Conservation (phyloP, 2,329 filamentous ascomycete genomes). For the Penicillium aurantiogriseum region DNA sequence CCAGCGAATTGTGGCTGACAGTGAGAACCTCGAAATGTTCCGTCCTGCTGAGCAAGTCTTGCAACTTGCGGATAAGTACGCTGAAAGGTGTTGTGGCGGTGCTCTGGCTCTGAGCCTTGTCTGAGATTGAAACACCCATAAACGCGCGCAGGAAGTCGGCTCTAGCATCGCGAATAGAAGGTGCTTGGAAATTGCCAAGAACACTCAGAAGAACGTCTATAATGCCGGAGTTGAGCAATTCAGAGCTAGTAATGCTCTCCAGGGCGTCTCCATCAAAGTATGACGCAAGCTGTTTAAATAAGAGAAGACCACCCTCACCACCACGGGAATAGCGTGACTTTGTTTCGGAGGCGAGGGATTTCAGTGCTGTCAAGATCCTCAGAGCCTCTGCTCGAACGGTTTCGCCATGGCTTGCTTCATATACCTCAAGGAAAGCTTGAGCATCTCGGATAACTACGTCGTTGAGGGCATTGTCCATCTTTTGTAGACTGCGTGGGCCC, state of each 20-base stretch:
- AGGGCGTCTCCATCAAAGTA: slow-evolving; percentile 88
- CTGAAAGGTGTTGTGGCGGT: slow-evolving; percentile 80
- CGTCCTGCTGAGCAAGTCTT: slow-evolving; percentile 91
- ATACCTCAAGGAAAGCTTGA: slow-evolving; percentile 76
- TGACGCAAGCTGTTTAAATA: slow-evolving; percentile 73
- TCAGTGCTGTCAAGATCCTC: slow-evolving; percentile 71
- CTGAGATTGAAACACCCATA: slow-evolving; percentile 68
- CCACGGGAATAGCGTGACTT: slow-evolving; percentile 63
- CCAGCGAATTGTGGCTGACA: slow-evolving; percentile 87
- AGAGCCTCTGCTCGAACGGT: slow-evolving; percentile 75
- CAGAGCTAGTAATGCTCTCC: slow-evolving; percentile 92
- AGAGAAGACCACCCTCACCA: slow-evolving; percentile 53
- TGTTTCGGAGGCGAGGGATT: slow-evolving; percentile 68
- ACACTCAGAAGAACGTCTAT: slow-evolving; percentile 80
- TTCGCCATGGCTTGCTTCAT: slow-evolving; percentile 74
- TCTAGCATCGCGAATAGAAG: slow-evolving; percentile 57
- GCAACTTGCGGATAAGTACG: slow-evolving; percentile 86
- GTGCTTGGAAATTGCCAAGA: slow-evolving; percentile 66
- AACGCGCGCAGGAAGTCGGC: slow-evolving; percentile 88
- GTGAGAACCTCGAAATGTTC: slow-evolving; percentile 98
- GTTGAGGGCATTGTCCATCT: slow-evolving; percentile 56
- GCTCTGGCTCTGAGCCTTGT: slow-evolving; percentile 62
- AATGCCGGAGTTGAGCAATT: slow-evolving; percentile 85
- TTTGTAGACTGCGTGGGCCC: slow-evolving; percentile 39
- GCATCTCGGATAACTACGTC: slow-evolving; percentile 74